These are phyloP conservation scores for Castanea crenata DNA, from an alignment of 306 rosid species.

Conservation along the genomic window DNA sequence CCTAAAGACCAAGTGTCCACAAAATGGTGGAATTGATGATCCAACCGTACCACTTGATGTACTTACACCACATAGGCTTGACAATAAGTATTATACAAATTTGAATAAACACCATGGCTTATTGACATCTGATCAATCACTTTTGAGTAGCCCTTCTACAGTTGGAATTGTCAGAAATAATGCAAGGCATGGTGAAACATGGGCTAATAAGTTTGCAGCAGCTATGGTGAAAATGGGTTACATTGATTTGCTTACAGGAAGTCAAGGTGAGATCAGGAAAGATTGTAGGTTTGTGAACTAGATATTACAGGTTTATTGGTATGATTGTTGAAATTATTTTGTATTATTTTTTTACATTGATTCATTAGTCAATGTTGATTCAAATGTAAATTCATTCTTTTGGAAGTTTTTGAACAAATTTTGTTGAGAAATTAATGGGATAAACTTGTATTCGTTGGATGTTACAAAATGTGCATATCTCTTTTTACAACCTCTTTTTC, in stretches of 20 bases:
- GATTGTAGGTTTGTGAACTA: neutral
- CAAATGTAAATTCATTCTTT: too few species aligned
- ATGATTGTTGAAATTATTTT: too few species aligned
- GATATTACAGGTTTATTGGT: neutral
- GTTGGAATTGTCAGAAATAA: neutral
- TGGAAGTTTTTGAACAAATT: too few species aligned
- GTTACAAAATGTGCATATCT: too few species aligned
- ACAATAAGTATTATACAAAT: neutral
- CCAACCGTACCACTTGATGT: neutral
- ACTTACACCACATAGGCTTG: neutral
- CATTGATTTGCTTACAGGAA: neutral
- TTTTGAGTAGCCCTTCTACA: neutral
- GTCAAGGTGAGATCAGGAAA: constrained; percentile 10
- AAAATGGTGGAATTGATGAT: neutral
- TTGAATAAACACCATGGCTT: neutral
- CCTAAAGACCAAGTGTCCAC: constrained; percentile 7
- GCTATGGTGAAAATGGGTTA: constrained; percentile 16
- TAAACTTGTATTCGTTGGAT: too few species aligned
- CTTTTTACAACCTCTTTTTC: too few species aligned
- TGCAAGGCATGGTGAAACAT: neutral
- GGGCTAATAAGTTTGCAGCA: constrained; percentile 3
- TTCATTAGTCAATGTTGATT: too few species aligned
- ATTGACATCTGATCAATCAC: constrained; percentile 2
- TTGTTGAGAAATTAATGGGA: too few species aligned
- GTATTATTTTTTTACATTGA: too few species aligned